phyloP scores from a whole-genome alignment of 129 eudicot genomes.

The Lactuca sativa region DNA sequence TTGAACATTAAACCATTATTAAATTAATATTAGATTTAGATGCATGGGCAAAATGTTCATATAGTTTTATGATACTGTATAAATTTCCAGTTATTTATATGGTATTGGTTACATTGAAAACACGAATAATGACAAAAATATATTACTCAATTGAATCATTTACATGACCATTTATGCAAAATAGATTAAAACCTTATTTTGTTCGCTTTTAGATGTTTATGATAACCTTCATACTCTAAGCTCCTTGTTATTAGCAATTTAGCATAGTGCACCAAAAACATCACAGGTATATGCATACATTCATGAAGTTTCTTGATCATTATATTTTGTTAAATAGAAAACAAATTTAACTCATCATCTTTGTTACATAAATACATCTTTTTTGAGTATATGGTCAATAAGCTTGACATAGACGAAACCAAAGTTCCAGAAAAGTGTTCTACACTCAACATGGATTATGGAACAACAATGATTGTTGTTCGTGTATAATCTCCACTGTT shows the following conservation, averaged over 20 bases:
- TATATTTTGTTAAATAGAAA: background rate
- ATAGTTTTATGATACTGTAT: too few relatives aligned
- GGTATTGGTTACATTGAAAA: too few relatives aligned
- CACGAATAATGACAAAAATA: too few relatives aligned
- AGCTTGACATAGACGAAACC: conserved; percentile 70
- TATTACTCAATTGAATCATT: too few relatives aligned
- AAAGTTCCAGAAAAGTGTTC: conserved; percentile 63
- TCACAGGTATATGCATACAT: conserved; percentile 55
- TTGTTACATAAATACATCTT: background rate
- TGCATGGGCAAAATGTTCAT: too few relatives aligned
- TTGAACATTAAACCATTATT: too few relatives aligned
- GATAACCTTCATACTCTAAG: conserved; percentile 85
- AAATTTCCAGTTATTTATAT: too few relatives aligned
- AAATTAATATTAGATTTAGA: too few relatives aligned
- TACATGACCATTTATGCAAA: too few relatives aligned
- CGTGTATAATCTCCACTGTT: conserved; percentile 4
- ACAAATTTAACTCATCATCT: background rate
- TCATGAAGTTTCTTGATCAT: background rate
- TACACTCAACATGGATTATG: conserved; percentile 74
- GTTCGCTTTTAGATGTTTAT: conserved; percentile 74
- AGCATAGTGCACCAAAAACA: conserved; percentile 65
- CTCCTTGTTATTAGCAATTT: conserved; percentile 84
- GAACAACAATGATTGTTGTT: conserved; percentile 76
- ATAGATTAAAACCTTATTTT: background rate
- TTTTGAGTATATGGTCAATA: conserved; percentile 73